phyloP scores from a whole-genome alignment of 768 basidiomycete genomes.

The Cystofilobasidium ferigula region DNA sequence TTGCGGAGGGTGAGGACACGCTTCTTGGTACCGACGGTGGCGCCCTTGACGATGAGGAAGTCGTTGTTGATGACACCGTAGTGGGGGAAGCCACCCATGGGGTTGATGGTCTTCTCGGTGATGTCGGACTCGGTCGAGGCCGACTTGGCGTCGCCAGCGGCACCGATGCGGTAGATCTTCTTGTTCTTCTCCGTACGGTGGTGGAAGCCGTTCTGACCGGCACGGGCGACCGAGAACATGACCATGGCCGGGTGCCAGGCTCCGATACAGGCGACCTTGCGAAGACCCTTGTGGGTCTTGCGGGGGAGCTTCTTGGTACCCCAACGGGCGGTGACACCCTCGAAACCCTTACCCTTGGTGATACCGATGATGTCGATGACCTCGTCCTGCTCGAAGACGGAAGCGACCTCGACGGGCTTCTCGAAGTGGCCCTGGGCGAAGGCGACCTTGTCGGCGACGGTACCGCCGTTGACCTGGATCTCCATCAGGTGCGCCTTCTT shows the following conservation, averaged over 20 bases:
- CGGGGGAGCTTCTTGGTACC: conserved; percentile 96
- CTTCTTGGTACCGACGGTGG: conserved; percentile 91
- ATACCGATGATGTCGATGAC: conserved; percentile 93
- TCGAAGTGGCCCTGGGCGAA: conserved; percentile 89
- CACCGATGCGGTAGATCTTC: conserved; percentile 92
- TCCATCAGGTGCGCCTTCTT: conserved; percentile 99
- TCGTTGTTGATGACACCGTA: conserved; percentile 99
- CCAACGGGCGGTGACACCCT: conserved; percentile 99
- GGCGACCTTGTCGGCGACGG: conserved; percentile 91
- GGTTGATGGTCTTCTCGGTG: conserved; percentile 74
- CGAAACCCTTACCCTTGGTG: conserved; percentile 95
- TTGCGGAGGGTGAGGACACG: conserved; percentile 96
- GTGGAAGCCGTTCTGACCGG: conserved; percentile 72
- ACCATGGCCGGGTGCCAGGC: conserved; percentile 55
- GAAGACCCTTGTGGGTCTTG: conserved; percentile 99
- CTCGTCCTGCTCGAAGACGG: conserved; percentile 65
- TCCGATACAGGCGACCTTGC: conserved; percentile 51
- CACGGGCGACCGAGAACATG: conserved; percentile 99
- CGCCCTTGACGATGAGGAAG: conserved; percentile 93
- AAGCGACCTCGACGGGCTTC: conserved; percentile 76
- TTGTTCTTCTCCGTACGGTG: conserved; percentile 69
- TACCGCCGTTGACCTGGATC: conserved; percentile 98
- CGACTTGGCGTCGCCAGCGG: conserved; percentile 62
- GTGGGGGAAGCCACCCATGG: conserved; percentile 94
- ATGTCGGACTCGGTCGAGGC: conserved; percentile 91